Evolutionary conservation across 768 basidiomycete genomes (phyloP).

Genomic region (Tulasnella calospora): DNA sequence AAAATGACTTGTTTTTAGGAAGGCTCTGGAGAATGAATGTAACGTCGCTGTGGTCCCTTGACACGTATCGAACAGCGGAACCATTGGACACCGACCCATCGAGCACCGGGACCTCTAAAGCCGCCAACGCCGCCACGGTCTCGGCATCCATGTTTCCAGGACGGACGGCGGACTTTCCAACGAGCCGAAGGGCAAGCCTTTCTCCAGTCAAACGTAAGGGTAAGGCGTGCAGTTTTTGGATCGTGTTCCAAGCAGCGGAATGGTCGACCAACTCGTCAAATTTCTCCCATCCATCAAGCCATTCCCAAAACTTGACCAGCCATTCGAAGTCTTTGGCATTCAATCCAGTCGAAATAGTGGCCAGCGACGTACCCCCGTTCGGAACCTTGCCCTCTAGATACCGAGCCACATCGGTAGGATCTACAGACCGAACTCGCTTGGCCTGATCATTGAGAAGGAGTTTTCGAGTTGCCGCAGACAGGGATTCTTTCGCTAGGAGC

Average conservation of each 20-base stretch:
- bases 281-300: slow-evolving; percentile 37
- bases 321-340: slow-evolving; percentile 33
- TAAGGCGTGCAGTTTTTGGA: not conserved
- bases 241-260: not conserved
- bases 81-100: not conserved
- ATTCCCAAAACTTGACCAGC: slow-evolving; percentile 46
- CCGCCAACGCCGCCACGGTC: not conserved
- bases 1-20: not conserved
- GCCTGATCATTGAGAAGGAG: not conserved
- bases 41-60: not conserved
- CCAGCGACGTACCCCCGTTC: not conserved
- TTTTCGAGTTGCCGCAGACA: not conserved
- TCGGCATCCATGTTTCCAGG: not conserved
- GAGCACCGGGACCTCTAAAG: not conserved
- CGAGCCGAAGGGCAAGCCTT: not conserved
- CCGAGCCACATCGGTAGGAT: not conserved
- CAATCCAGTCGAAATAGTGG: slow-evolving; percentile 22
- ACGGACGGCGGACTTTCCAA: not conserved
- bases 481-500: not conserved
- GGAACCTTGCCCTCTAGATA: not conserved
- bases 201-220: not conserved
- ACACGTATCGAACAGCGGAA: not conserved
- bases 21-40: not conserved
- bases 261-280: not conserved
- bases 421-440: not conserved